Base-by-base conservation (phyloP, 371 early-diverging fungal genomes). In the Mortierella sp. region DNA sequence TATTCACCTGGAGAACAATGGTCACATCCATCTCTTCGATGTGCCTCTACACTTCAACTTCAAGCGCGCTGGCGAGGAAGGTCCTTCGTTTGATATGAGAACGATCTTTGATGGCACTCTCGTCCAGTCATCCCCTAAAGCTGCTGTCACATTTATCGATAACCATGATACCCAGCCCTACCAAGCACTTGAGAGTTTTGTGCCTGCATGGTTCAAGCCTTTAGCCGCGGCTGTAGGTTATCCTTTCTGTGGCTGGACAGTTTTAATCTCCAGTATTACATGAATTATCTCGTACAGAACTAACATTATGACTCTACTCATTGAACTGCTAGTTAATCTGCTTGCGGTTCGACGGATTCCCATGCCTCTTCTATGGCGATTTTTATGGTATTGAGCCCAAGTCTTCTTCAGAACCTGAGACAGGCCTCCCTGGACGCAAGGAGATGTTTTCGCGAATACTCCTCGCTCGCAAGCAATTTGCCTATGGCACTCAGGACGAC, bases 41-140 rank as follows among this genome's bases (percentile, higher is more conserved):
- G 84, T 89, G 1, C 87, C 88, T 1, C 70, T 90, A 28, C 88
- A 88, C 61, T 87, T 82, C 77, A 88, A 87, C 71, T 80, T 90
- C 69, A 73, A 77, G 19, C 78, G 74, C 3, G 88, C 89, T 0
- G 73, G 77, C 2, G 72, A 77, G 6, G 44, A 73, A 26, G 86
- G 89, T 10, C 50, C 72, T 34, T 72, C 50, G 13, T 89, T 82
- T 51, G 88, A 89, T 69, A 71, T 90, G 82, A 67, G 83, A 16
- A 77, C 87, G 53, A 80, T 90, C 73, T 83, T 86, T 80, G 87
- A 88, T 37, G 78, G 76, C 2, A 79, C 80, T 19, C 57, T 87
- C 8, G 87, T 80, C 69, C 50, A 74, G 40, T 67, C 74, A 0
- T 51, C 73, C 3, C 83, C 82, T 0, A 59, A 80, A 4, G 72